Evolutionary conservation across 257 asterid genomes (phyloP).

Genomic region (Jacaranda copaia): DNA sequence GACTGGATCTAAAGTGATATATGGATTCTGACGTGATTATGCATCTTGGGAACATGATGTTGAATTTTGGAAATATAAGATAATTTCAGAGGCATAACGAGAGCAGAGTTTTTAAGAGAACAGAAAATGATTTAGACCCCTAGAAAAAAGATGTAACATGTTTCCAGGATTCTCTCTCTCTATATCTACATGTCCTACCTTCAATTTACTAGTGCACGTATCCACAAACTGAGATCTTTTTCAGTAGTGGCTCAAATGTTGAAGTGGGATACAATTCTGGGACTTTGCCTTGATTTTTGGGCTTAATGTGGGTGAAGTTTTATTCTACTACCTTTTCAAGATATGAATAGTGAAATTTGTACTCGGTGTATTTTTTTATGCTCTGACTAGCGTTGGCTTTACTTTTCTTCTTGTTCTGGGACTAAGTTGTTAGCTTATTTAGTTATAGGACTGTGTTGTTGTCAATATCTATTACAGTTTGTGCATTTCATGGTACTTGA

Average conservation of each 20-base stretch:
- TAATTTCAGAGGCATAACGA: conserved; percentile 5
- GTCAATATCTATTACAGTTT: background rate
- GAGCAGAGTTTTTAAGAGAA: conserved; percentile 17
- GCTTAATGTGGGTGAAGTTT: background rate
- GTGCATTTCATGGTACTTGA: background rate
- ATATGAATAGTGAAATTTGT: conserved; percentile 17
- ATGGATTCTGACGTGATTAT: conserved; percentile 10
- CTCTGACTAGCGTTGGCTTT: background rate
- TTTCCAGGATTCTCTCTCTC: background rate
- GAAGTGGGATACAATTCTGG: background rate
- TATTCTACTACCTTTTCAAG: conserved; percentile 7
- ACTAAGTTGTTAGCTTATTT: background rate
- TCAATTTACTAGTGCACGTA: background rate
- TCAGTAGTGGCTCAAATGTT: background rate
- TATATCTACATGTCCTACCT: background rate
- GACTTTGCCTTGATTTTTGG: conserved; percentile 19
- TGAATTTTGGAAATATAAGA: conserved; percentile 11
- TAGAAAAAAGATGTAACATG: conserved; percentile 6
- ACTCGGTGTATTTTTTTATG: background rate
- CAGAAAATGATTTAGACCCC: background rate
- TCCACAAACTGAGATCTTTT: conserved; percentile 11
- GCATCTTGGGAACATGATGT: conserved; percentile 2
- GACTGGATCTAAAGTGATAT: conserved; percentile 38
- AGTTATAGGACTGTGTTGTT: conserved; percentile 1
- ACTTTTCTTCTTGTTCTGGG: no score